A percentile compares a stretch with the other conserved stretches of the same genome.
Evolutionary conservation across 2,329 filamentous ascomycete species (phyloP).

Genomic region (Penicillium sp.): DNA sequence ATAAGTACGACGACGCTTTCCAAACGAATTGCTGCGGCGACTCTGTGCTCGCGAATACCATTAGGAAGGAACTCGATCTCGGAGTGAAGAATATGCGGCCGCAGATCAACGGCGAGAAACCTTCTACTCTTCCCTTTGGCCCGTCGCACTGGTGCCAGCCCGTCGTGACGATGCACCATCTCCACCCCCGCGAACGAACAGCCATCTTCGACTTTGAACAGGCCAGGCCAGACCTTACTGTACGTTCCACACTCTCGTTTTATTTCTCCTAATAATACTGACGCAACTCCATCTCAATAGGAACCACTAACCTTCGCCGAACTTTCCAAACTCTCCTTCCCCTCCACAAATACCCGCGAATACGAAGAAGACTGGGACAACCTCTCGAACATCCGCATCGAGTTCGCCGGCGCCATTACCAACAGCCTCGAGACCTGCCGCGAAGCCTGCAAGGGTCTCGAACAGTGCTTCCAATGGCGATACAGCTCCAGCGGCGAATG

Average conservation of each 20-base stretch:
- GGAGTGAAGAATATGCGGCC: conserved; percentile 52
- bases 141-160: conserved; percentile 61
- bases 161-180: conserved; percentile 62
- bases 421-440: conserved; percentile 53
- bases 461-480: conserved; percentile 42
- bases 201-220: conserved; percentile 60
- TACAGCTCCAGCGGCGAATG: conserved; percentile 20
- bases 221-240: conserved; percentile 36
- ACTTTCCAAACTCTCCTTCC: conserved; percentile 56
- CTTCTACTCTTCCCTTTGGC: conserved; percentile 54
- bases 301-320: conserved; percentile 54
- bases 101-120: conserved; percentile 62
- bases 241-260: not conserved
- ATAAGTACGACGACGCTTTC: conserved; percentile 52
- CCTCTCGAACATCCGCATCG: conserved; percentile 52
- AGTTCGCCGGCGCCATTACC: conserved; percentile 49
- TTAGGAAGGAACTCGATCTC: conserved; percentile 56
- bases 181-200: conserved; percentile 58
- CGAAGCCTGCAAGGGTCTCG: conserved; percentile 51
- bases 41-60: conserved; percentile 53
- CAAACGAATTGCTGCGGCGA: conserved; percentile 58
- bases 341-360: conserved; percentile 45
- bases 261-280: not conserved
- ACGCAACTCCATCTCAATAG: conserved; percentile 32
- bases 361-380: conserved; percentile 60